phyloP scores from a whole-genome alignment of 108 stramenopile genomes.

The Chaetoceros tenuissimus region DNA sequence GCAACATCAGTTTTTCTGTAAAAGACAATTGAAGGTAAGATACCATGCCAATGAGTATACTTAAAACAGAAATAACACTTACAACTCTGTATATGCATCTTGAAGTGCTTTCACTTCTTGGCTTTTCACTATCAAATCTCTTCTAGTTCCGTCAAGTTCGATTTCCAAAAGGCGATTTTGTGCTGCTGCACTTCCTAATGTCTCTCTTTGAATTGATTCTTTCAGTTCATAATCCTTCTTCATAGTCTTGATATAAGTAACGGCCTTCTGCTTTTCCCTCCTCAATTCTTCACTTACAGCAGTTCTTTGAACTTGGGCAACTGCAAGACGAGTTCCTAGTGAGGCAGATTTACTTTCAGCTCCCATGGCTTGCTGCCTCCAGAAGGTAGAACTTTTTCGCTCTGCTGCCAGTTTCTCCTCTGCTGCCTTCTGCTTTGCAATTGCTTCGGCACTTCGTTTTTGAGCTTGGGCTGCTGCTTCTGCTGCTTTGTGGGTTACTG shows the following conservation, averaged over 20 bases:
- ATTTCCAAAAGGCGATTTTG: constrained; percentile 40
- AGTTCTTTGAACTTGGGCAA: constrained; percentile 71
- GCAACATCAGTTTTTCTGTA: neutral
- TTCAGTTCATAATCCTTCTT: constrained; percentile 23
- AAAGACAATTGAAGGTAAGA: neutral
- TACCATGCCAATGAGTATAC: no score
- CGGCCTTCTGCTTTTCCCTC: constrained; percentile 36
- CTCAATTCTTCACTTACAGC: constrained; percentile 56
- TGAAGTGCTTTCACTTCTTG: constrained; percentile 15
- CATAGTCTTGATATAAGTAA: constrained; percentile 24
- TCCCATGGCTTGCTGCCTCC: constrained; percentile 62
- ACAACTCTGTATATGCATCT: constrained; percentile 8
- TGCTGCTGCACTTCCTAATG: constrained; percentile 21
- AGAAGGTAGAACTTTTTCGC: constrained; percentile 40
- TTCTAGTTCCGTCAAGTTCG: constrained; percentile 28
- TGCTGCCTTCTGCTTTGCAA: constrained; percentile 68
- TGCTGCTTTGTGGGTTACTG: constrained; percentile 86
- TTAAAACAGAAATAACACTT: neutral
- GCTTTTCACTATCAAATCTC: constrained; percentile 14
- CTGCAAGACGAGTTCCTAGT: constrained; percentile 69
- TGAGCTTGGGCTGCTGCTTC: constrained; percentile 86
- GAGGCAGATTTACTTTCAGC: constrained; percentile 72
- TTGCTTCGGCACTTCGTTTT: constrained; percentile 74
- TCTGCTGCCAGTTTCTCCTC: constrained; percentile 68
- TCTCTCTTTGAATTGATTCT: constrained; percentile 25